Percentiles rank a stretch among this genome's conserved stretches.
phyloP scores from a whole-genome alignment of 2,329 filamentous ascomycete species.

The Aspergillus luchuensis region DNA sequence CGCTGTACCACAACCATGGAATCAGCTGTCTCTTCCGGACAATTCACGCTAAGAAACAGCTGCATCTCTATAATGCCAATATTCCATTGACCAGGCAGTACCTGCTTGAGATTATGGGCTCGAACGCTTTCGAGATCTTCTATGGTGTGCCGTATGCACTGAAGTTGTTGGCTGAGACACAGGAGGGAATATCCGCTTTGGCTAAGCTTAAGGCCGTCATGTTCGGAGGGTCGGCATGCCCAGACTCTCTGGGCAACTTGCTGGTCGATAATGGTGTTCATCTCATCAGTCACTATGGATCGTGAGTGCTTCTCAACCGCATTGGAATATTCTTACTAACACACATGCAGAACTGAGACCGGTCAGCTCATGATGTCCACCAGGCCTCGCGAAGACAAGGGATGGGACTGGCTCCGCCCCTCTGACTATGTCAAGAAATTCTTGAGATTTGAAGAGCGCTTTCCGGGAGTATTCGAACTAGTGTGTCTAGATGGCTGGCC shows the following conservation, averaged over 20 bases:
- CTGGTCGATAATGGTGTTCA: constrained; percentile 58
- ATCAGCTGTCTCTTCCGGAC: constrained; percentile 58
- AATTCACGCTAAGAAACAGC: constrained; percentile 53
- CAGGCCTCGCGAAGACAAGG: constrained; percentile 54
- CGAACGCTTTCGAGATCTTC: constrained; percentile 55
- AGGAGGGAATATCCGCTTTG: constrained; percentile 55
- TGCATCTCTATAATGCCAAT: constrained; percentile 57
- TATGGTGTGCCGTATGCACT: constrained; percentile 66
- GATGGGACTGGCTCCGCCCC: constrained; percentile 63
- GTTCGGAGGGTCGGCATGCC: constrained; percentile 61
- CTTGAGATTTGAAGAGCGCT: constrained; percentile 43
- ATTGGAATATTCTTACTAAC: background rate
- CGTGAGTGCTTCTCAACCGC: constrained; percentile 38
- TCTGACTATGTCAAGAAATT: constrained; percentile 45
- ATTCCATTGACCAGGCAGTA: constrained; percentile 58
- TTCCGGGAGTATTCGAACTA: constrained; percentile 40
- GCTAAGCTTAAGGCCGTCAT: constrained; percentile 55
- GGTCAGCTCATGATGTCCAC: constrained; percentile 65
- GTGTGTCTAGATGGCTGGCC: constrained; percentile 41
- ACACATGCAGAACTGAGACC: constrained; percentile 55
- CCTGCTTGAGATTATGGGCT: constrained; percentile 49
- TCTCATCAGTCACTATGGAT: constrained; percentile 59
- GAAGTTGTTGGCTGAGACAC: constrained; percentile 62
- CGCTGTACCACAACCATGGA: constrained; percentile 63
- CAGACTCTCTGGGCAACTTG: constrained; percentile 60